Percentiles rank a stretch among this genome's conserved stretches.
Evolutionary conservation across 306 rosid genomes (phyloP).

Genomic region (Fragaria ananassa): DNA sequence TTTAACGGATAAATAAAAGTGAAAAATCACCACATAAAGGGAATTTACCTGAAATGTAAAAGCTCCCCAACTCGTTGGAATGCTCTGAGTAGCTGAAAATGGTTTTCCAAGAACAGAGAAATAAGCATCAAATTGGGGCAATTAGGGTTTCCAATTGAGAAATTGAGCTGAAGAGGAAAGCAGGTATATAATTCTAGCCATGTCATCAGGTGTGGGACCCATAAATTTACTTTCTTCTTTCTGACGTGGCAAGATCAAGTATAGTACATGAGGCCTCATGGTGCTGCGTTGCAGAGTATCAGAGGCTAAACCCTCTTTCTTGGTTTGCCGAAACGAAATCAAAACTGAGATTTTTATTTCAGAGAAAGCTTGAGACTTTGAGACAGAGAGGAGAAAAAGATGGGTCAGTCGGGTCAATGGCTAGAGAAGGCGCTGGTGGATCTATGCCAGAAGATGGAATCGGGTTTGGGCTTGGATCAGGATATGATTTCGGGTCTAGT

Average conservation of each 20-base stretch:
- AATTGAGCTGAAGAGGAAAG: not conserved
- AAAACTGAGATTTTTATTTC: not conserved
- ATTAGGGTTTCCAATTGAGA: slow-evolving; percentile 7
- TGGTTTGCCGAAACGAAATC: not conserved
- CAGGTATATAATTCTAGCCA: not conserved
- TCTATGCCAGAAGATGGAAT: slow-evolving; percentile 61
- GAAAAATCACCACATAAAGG: not conserved
- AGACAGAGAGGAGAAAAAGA: slow-evolving; percentile 23
- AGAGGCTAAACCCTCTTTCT: not conserved
- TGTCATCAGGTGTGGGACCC: slow-evolving; percentile 4
- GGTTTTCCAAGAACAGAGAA: not conserved
- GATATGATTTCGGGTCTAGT: slow-evolving; percentile 87
- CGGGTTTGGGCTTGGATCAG: slow-evolving; percentile 67
- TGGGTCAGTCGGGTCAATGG: slow-evolving; percentile 79
- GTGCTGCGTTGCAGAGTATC: not conserved
- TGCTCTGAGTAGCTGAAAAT: not conserved
- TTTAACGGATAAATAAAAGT: not conserved
- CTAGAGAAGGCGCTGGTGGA: slow-evolving; percentile 78
- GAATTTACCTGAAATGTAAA: not conserved
- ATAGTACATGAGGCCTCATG: not conserved
- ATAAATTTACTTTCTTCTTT: not conserved
- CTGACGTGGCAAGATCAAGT: not conserved
- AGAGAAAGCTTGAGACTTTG: not conserved
- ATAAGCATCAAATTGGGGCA: not conserved
- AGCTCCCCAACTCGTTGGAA: not conserved